Percentiles rank a stretch among this genome's conserved stretches.
phyloP scores from a whole-genome alignment of 768 basidiomycete genomes.

The Pleurotus salmoneostramineus region DNA sequence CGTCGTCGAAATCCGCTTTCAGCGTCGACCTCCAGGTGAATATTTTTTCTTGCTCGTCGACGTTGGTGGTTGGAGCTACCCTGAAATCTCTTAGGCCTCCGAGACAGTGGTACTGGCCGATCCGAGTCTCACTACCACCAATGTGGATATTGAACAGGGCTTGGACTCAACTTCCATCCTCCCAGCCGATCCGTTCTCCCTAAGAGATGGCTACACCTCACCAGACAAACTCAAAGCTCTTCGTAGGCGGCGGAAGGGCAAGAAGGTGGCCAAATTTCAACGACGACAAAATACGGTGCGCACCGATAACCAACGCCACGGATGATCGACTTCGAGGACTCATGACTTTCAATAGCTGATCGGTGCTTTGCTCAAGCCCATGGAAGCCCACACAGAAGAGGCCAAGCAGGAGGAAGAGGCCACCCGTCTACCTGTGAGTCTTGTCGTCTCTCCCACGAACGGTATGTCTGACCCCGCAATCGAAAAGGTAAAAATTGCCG shows the following conservation, averaged over 20 bases:
- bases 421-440: conserved; percentile 60
- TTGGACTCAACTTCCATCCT: conserved; percentile 22
- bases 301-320: conserved; percentile 1
- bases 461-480: neutral
- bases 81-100: conserved; percentile 31
- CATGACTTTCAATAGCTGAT: conserved; percentile 56
- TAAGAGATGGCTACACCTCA: conserved; percentile 57
- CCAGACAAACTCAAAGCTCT: conserved; percentile 62
- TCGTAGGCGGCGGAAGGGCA: conserved; percentile 56
- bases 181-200: conserved; percentile 60
- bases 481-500: conserved; percentile 77
- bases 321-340: neutral
- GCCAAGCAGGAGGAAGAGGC: conserved; percentile 67
- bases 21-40: conserved; percentile 21
- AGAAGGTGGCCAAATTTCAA: conserved; percentile 63
- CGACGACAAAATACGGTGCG: conserved; percentile 69
- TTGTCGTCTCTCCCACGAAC: neutral
- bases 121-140: conserved; percentile 30
- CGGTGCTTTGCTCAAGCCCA: conserved; percentile 79
- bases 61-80: conserved; percentile 9
- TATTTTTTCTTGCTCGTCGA: conserved; percentile 1
- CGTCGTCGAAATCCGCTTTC: conserved; percentile 22
- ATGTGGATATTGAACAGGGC: conserved; percentile 32
- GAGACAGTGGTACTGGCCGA: conserved; percentile 40
- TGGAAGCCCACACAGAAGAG: conserved; percentile 86